These are phyloP conservation scores for Populus euphratica DNA, from an alignment of 345 rosid species.

Conservation along the genomic window DNA sequence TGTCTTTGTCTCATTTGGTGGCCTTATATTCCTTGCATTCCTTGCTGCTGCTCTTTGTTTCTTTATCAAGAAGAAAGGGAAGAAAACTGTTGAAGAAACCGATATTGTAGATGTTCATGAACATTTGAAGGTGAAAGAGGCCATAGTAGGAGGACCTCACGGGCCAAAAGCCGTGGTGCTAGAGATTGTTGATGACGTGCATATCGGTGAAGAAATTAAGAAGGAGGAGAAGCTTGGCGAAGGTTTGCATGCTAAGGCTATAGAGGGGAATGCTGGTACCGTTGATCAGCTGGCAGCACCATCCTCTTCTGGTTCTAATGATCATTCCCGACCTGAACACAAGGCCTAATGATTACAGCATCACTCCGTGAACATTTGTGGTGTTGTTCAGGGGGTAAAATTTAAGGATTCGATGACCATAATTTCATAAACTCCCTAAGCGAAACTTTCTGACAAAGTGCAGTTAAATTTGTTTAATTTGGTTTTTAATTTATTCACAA, in stretches of 20 bases:
- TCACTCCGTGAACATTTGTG: too few relatives aligned
- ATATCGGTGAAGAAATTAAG: constrained; percentile 36
- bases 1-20: constrained; percentile 55
- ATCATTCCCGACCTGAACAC: constrained; percentile 11
- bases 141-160: constrained; percentile 45
- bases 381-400: too few relatives aligned
- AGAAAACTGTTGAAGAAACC: constrained; percentile 29
- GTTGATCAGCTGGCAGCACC: too few relatives aligned
- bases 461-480: too few relatives aligned
- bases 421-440: too few relatives aligned
- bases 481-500: too few relatives aligned
- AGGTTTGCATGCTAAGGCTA: constrained; percentile 13
- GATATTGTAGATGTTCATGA: constrained; percentile 44
- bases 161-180: constrained; percentile 41
- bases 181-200: constrained; percentile 57
- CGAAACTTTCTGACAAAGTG: too few relatives aligned
- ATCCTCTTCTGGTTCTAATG: constrained; percentile 14
- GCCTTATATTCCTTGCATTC: constrained; percentile 45
- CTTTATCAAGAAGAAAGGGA: constrained; percentile 49
- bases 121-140: constrained; percentile 54
- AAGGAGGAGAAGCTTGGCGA: constrained; percentile 32
- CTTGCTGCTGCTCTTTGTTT: constrained; percentile 43
- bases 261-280: not conserved
- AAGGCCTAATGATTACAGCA: constrained; percentile 3
- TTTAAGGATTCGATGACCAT: too few relatives aligned